These are phyloP conservation scores for Pulveroboletus sp. DNA, from an alignment of 768 basidiomycete genomes.

Conservation along the genomic window DNA sequence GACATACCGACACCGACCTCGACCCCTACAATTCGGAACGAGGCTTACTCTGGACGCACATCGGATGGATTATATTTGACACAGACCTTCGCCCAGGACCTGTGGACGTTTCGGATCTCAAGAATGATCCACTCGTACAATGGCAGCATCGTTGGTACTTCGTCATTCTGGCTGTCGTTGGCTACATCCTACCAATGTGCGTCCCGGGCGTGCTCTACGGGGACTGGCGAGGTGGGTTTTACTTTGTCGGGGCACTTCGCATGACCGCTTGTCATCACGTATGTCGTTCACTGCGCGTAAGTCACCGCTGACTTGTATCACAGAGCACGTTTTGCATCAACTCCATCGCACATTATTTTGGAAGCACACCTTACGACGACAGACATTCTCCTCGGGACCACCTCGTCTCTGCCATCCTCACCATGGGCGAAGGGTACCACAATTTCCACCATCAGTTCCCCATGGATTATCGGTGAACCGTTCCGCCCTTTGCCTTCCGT, in stretches of 20 bases:
- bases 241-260: conserved; percentile 67
- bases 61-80: conserved; percentile 84
- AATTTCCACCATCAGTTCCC: conserved; percentile 89
- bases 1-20: conserved; percentile 80
- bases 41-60: conserved; percentile 74
- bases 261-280: conserved; percentile 80
- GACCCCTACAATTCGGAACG: conserved; percentile 82
- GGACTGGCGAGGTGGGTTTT: conserved; percentile 77
- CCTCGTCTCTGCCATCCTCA: conserved; percentile 75
- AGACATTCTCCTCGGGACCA: conserved; percentile 73
- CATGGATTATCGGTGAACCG: conserved; percentile 48
- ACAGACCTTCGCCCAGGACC: conserved; percentile 66
- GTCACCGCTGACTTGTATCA: not conserved
- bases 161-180: conserved; percentile 57
- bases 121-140: conserved; percentile 62
- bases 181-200: conserved; percentile 62
- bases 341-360: conserved; percentile 83
- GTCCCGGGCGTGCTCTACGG: conserved; percentile 70
- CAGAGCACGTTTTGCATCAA: conserved; percentile 88
- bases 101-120: conserved; percentile 69
- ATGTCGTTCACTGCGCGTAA: conserved; percentile 28
- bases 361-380: conserved; percentile 79
- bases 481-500: not conserved
- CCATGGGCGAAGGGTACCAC: conserved; percentile 67
- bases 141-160: conserved; percentile 81